phyloP scores from a whole-genome alignment of 2,329 filamentous ascomycete species.

The Aureobasidium sp. region DNA sequence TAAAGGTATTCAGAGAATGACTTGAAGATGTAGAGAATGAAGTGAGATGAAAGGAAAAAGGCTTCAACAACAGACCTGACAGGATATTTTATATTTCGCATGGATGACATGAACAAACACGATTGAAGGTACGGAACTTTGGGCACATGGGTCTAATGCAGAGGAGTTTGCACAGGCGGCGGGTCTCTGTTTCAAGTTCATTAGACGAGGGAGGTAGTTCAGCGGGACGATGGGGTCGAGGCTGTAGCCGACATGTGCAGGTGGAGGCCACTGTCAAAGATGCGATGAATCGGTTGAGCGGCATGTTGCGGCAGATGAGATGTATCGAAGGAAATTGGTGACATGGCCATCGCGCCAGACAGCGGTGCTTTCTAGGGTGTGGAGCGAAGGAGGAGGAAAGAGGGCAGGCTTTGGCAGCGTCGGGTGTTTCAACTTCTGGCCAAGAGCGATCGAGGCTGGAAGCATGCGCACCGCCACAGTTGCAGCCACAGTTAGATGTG shows the following conservation, averaged over 20 bases:
- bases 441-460: neutral
- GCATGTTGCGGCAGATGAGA: neutral
- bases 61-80: neutral
- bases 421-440: neutral
- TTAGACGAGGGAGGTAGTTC: conserved; percentile 8
- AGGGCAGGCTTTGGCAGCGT: too few relatives aligned
- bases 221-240: neutral
- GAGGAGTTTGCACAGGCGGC: conserved; percentile 8
- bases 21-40: neutral
- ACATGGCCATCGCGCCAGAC: neutral
- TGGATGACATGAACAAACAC: neutral
- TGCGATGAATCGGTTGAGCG: neutral
- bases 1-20: neutral
- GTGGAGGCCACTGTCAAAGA: neutral
- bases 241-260: neutral
- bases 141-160: conserved; percentile 4
- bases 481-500: neutral
- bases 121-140: neutral
- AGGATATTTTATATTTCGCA: conserved; percentile 7
- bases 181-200: conserved; percentile 10
- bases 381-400: neutral
- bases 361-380: neutral
- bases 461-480: neutral
- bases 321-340: neutral
- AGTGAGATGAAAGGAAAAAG: neutral